These are phyloP conservation scores for Blastocystis sp. DNA, from an alignment of 352 stramenopile species.

Conservation along the genomic window DNA sequence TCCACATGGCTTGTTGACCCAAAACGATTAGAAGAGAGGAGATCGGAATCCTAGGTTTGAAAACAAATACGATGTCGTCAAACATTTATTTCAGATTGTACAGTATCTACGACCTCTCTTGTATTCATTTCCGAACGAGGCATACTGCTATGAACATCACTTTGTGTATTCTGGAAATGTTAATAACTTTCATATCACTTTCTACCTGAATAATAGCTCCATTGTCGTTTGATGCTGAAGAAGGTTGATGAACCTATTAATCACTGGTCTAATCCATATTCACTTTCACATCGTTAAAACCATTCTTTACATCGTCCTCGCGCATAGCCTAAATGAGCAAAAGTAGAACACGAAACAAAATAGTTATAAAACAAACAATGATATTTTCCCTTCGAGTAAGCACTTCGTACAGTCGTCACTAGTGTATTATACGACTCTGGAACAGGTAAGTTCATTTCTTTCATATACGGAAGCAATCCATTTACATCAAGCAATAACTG, in stretches of 20 bases:
- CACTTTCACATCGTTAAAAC: background rate
- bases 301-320: background rate
- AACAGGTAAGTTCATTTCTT: background rate
- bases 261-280: background rate
- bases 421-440: slow-evolving; percentile 16
- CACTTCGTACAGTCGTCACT: background rate
- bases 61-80: background rate
- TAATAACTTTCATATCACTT: background rate
- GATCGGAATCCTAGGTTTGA: background rate
- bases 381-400: slow-evolving; percentile 35
- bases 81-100: background rate
- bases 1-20: background rate
- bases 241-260: background rate
- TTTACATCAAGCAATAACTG: slow-evolving; percentile 48
- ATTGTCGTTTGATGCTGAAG: background rate
- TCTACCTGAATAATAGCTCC: background rate
- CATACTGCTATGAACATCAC: background rate
- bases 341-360: background rate
- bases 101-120: background rate
- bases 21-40: background rate
- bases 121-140: background rate
- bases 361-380: background rate
- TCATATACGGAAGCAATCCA: background rate
- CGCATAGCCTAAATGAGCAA: background rate
- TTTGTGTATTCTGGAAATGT: background rate